Percentiles rank a stretch among this genome's conserved stretches.
Evolutionary conservation across 2,329 filamentous ascomycete genomes (phyloP).

Genomic region (Phyllosticta ampelicida): DNA sequence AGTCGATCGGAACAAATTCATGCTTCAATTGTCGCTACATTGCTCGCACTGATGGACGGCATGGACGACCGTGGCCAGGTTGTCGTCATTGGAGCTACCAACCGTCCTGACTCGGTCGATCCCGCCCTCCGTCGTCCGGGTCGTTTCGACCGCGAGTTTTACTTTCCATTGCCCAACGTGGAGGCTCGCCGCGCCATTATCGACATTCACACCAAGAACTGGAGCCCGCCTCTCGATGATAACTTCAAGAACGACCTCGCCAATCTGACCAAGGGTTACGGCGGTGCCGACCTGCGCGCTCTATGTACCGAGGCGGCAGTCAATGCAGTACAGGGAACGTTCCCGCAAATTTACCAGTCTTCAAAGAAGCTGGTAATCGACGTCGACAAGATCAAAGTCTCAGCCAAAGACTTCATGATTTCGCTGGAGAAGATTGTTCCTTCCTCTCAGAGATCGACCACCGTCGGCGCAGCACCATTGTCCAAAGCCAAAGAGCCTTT

Average conservation of each 20-base stretch:
- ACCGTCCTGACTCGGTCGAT: constrained; percentile 91
- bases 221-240: constrained; percentile 65
- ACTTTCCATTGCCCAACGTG: constrained; percentile 82
- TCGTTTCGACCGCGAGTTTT: constrained; percentile 94
- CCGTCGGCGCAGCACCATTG: constrained; percentile 71
- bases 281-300: constrained; percentile 86
- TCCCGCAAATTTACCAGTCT: constrained; percentile 90
- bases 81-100: constrained; percentile 97
- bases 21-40: constrained; percentile 88
- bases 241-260: constrained; percentile 76
- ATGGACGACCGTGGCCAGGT: constrained; percentile 98
- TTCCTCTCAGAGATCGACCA: constrained; percentile 81
- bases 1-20: constrained; percentile 99
- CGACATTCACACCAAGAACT: constrained; percentile 89
- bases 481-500: constrained; percentile 73
- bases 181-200: constrained; percentile 76
- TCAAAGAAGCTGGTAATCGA: constrained; percentile 85
- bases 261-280: constrained; percentile 88
- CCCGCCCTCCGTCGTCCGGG: constrained; percentile 89
- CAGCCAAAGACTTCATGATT: constrained; percentile 93
- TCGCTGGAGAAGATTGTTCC: constrained; percentile 94
- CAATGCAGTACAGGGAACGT: constrained; percentile 90
- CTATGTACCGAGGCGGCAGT: constrained; percentile 92
- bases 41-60: constrained; percentile 92
- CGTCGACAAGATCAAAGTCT: constrained; percentile 70